phyloP scores from a whole-genome alignment of 2,329 filamentous ascomycete genomes.

The Beauveria medogensis region DNA sequence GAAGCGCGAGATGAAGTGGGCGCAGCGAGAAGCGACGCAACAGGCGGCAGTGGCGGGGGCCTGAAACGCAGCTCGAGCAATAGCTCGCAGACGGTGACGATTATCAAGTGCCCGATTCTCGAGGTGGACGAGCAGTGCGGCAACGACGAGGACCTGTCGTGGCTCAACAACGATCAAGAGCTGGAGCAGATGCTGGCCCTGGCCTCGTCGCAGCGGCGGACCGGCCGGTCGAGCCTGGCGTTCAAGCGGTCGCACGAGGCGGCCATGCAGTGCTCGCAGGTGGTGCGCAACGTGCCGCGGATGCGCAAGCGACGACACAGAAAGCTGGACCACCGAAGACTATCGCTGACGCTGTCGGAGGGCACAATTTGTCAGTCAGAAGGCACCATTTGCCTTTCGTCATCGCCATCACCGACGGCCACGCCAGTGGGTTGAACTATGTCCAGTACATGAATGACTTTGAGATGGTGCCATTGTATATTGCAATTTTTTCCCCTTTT shows the following conservation, averaged over 20 bases:
- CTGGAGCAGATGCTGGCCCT: constrained; percentile 1
- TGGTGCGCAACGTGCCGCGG: constrained; percentile 17
- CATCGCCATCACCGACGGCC: constrained; percentile 1
- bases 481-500: too few relatives aligned
- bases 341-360: constrained; percentile 5
- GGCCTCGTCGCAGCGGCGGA: not conserved
- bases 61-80: constrained; percentile 1
- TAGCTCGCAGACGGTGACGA: constrained; percentile 2
- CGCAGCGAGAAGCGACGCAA: not conserved
- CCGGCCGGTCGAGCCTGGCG: not conserved
- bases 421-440: not conserved
- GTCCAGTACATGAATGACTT: not conserved
- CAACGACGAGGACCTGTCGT: constrained; percentile 18
- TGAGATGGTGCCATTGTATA: too few relatives aligned
- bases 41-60: not conserved
- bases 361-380: not conserved
- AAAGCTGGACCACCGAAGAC: constrained; percentile 8
- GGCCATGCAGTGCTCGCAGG: constrained; percentile 14
- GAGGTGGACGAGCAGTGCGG: constrained; percentile 24
- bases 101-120: constrained; percentile 9
- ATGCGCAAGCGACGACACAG: constrained; percentile 15
- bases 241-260: constrained; percentile 15
- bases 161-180: constrained; percentile 15
- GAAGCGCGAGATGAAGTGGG: not conserved
- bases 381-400: not conserved